These are phyloP conservation scores for Kalmusia sp. DNA, from an alignment of 2,329 filamentous ascomycete genomes.

Conservation along the genomic window DNA sequence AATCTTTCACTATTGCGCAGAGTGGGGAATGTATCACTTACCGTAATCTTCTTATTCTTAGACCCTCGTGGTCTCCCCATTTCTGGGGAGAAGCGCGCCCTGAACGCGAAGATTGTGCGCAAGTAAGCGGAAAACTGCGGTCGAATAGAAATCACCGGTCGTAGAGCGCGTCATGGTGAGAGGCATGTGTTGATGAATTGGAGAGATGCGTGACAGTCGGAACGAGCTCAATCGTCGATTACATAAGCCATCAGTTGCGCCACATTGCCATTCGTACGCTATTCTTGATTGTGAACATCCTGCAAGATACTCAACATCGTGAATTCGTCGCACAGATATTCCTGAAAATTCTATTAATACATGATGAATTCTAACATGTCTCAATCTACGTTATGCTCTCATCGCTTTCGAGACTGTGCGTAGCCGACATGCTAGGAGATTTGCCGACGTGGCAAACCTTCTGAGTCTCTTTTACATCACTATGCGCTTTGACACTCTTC, in stretches of 20 bases:
- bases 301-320: no score
- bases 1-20: neutral
- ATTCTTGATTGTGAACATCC: no score
- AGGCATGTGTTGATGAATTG: neutral
- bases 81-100: neutral
- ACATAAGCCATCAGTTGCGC: neutral
- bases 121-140: neutral
- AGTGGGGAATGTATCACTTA: slow-evolving; percentile 12
- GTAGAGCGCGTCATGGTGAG: slow-evolving; percentile 15
- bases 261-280: no score
- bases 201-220: neutral
- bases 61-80: slow-evolving; percentile 30
- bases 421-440: no score
- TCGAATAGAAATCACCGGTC: neutral
- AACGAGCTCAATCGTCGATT: neutral
- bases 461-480: no score
- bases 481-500: no score
- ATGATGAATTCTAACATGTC: no score
- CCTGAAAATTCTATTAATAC: no score
- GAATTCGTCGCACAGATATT: no score
- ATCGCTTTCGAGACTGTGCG: no score
- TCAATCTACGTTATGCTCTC: no score
- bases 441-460: no score
- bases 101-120: neutral
- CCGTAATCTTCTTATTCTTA: slow-evolving; percentile 22